A percentile compares a stretch with the other conserved stretches of the same genome.
Conservation (phyloP, 2,329 filamentous ascomycete genomes). For the Aspergillus carbonarius region DNA sequence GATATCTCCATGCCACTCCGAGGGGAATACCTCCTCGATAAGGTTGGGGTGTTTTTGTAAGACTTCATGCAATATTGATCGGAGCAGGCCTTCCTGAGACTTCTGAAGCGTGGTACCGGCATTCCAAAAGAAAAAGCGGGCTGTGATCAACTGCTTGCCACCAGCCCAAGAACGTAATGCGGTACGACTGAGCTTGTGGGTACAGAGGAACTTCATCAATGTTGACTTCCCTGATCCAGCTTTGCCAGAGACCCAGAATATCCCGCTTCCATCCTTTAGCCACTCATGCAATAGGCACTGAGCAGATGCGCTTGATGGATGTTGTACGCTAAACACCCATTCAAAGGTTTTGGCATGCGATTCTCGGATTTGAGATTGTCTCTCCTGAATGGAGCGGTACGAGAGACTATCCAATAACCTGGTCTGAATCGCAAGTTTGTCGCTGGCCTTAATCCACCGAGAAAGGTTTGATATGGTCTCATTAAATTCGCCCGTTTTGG, state of each 20-base stretch:
- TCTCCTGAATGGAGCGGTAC: too few relatives aligned
- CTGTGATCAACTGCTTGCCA: slow-evolving; percentile 27
- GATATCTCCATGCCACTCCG: slow-evolving; percentile 10
- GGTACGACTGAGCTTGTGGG: slow-evolving; percentile 26
- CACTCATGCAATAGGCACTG: slow-evolving; percentile 12
- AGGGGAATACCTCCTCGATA: slow-evolving; percentile 22
- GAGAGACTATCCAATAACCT: too few relatives aligned
- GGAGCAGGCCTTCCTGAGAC: slow-evolving; percentile 43
- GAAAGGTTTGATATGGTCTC: too few relatives aligned
- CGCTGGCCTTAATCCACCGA: too few relatives aligned
- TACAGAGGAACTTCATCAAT: slow-evolving; percentile 46
- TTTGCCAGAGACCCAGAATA: slow-evolving; percentile 47
- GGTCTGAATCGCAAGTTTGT: too few relatives aligned
- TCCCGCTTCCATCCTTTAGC: slow-evolving; percentile 20
- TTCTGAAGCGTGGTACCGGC: slow-evolving; percentile 41
- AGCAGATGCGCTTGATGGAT: too few relatives aligned
- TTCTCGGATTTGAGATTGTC: too few relatives aligned
- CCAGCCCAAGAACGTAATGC: slow-evolving; percentile 38
- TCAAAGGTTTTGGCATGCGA: too few relatives aligned
- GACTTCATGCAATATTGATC: slow-evolving; percentile 38
- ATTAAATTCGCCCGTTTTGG: too few relatives aligned
- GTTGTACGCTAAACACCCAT: too few relatives aligned
- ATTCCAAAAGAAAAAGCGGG: slow-evolving; percentile 46
- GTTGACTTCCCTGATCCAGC: slow-evolving; percentile 51
- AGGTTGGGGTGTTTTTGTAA: slow-evolving; percentile 30